These are phyloP conservation scores for Kluyveromyces siamensis DNA, from an alignment of 805 yeast species.

Conservation along the genomic window DNA sequence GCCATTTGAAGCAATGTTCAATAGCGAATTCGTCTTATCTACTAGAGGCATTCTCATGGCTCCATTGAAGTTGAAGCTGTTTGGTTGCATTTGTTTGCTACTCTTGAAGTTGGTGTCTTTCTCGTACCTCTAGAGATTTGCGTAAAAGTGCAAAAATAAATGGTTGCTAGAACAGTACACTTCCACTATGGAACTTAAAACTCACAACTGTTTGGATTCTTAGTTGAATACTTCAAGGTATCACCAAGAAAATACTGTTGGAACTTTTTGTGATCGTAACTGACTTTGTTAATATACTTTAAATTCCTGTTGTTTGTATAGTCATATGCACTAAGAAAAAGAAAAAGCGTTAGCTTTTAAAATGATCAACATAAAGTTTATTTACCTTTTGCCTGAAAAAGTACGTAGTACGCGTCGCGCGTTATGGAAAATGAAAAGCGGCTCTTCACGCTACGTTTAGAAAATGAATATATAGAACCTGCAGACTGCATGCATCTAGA, in stretches of 20 bases:
- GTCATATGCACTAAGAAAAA: neutral
- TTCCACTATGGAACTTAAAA: no score
- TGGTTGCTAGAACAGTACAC: no score
- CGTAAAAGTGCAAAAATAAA: no score
- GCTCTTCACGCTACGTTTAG: neutral
- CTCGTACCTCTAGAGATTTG: no score
- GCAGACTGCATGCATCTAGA: neutral
- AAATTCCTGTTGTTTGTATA: neutral
- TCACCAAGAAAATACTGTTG: no score
- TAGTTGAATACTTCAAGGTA: no score
- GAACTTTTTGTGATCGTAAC: neutral
- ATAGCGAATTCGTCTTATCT: neutral
- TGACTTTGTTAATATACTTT: neutral
- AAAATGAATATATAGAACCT: neutral
- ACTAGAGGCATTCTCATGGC: neutral
- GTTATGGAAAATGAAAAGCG: neutral
- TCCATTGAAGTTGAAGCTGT: neutral
- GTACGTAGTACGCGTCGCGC: neutral
- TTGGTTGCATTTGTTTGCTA: neutral
- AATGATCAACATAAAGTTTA: slow-evolving; percentile 1
- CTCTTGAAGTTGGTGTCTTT: no score
- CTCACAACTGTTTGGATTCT: no score
- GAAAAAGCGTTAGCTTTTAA: neutral
- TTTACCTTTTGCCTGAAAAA: slow-evolving; percentile 8
- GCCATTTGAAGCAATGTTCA: neutral